Conservation (phyloP, 2,329 filamentous ascomycete species). For the Chrysoporthe cubensis region DNA sequence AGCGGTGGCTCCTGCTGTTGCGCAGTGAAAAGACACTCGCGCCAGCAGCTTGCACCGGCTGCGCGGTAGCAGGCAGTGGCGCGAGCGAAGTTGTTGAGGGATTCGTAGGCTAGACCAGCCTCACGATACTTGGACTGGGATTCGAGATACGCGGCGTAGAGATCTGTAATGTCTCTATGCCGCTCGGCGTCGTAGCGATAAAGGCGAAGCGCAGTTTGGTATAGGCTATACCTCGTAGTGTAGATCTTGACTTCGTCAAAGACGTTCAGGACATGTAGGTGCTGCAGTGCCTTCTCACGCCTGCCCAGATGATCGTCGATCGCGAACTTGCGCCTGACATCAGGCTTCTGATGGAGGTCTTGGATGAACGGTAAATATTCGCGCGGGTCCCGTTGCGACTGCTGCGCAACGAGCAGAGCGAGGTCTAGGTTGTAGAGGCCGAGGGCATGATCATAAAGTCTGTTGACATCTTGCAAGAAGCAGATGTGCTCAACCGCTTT, state of each 20-base stretch:
- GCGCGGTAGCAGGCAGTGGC: constrained; percentile 84
- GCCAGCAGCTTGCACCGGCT: constrained; percentile 79
- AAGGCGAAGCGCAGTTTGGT: constrained; percentile 74
- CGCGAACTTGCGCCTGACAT: constrained; percentile 73
- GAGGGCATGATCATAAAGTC: constrained; percentile 86
- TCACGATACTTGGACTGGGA: constrained; percentile 78
- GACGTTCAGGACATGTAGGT: constrained; percentile 72
- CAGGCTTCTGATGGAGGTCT: constrained; percentile 74
- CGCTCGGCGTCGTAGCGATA: constrained; percentile 80
- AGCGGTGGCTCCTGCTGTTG: constrained; percentile 67
- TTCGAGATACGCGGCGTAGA: constrained; percentile 81
- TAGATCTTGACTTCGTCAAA: constrained; percentile 83
- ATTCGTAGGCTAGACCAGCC: constrained; percentile 90
- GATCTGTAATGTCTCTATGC: constrained; percentile 68
- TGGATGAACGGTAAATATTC: constrained; percentile 97
- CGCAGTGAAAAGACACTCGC: constrained; percentile 83
- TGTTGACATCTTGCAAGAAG: constrained; percentile 93
- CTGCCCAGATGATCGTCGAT: constrained; percentile 89
- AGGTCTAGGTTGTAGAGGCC: constrained; percentile 92
- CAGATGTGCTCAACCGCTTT: constrained; percentile 95
- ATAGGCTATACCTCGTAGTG: constrained; percentile 77
- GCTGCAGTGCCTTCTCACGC: constrained; percentile 73
- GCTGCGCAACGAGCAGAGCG: constrained; percentile 87
- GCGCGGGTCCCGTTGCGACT: constrained; percentile 91
- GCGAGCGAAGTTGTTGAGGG: constrained; percentile 71